phyloP scores from a whole-genome alignment of 73 alveolate species.

The Tetrahymena borealis region DNA sequence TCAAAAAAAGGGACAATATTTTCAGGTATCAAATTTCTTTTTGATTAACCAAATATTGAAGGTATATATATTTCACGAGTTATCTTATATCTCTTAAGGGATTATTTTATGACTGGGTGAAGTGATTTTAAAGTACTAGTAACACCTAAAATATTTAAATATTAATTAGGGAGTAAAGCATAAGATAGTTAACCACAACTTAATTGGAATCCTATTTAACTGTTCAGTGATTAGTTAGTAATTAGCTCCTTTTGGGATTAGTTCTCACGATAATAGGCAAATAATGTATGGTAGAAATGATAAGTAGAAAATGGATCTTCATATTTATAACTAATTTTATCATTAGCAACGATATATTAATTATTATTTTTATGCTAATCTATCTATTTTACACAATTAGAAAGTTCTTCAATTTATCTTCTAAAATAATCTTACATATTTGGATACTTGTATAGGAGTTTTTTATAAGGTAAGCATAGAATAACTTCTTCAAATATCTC shows the following conservation, averaged over 20 bases:
- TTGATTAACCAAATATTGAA: not conserved
- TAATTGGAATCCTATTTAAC: not conserved
- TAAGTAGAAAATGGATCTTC: not conserved
- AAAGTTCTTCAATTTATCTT: not conserved
- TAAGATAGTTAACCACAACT: not conserved
- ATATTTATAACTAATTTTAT: not conserved
- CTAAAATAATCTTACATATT: too few species aligned
- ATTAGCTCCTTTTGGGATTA: not conserved
- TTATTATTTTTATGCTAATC: not conserved
- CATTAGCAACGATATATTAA: not conserved
- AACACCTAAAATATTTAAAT: not conserved
- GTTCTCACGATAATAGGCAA: not conserved
- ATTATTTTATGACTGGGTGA: not conserved
- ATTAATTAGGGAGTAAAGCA: not conserved
- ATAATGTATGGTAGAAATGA: not conserved
- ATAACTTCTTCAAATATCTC: not conserved
- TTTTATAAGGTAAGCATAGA: too few species aligned
- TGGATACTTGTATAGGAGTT: not conserved
- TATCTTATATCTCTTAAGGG: too few species aligned
- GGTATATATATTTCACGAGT: not conserved
- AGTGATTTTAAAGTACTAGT: not conserved
- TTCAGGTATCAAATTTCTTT: too few species aligned
- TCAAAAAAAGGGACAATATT: not conserved
- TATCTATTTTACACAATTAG: not conserved
- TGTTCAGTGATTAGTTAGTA: not conserved